Percentiles rank a stretch among this genome's conserved stretches.
These are phyloP conservation scores for Cardamine chenopodiifolia DNA, from an alignment of 345 rosid species.

Conservation along the genomic window DNA sequence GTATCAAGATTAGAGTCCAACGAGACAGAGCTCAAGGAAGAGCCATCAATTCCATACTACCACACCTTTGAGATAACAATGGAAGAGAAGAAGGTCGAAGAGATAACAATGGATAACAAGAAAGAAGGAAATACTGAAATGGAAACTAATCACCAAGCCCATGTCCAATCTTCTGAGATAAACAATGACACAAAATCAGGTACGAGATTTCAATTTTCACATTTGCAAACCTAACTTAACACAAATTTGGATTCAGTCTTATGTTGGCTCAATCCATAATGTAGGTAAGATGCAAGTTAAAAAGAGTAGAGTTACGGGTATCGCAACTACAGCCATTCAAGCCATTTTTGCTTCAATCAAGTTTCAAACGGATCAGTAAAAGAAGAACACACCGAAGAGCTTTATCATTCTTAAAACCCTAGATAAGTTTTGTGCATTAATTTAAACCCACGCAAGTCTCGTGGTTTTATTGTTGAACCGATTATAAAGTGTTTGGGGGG, in stretches of 20 bases:
- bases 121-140: conserved; percentile 39
- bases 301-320: conserved; percentile 33
- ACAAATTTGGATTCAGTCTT: conserved; percentile 3
- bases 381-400: conserved; percentile 30
- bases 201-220: conserved; percentile 16
- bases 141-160: conserved; percentile 34
- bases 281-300: conserved; percentile 50
- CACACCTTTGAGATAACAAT: conserved; percentile 15
- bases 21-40: conserved; percentile 26
- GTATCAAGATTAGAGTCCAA: conserved; percentile 24
- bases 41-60: conserved; percentile 22
- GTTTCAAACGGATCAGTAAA: conserved; percentile 50
- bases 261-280: conserved; percentile 11
- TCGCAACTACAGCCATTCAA: conserved; percentile 44
- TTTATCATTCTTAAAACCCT: conserved; percentile 13
- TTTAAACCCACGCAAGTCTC: conserved; percentile 23
- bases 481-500: neutral
- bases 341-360: conserved; percentile 47
- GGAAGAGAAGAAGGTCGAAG: conserved; percentile 30
- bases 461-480: conserved; percentile 10
- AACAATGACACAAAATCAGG: conserved; percentile 35
- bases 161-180: conserved; percentile 19
- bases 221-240: conserved; percentile 11
- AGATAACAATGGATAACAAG: conserved; percentile 29
- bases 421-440: conserved; percentile 24